These are phyloP conservation scores for Saturnispora quitensis DNA, from an alignment of 805 yeast genomes.

Conservation along the genomic window DNA sequence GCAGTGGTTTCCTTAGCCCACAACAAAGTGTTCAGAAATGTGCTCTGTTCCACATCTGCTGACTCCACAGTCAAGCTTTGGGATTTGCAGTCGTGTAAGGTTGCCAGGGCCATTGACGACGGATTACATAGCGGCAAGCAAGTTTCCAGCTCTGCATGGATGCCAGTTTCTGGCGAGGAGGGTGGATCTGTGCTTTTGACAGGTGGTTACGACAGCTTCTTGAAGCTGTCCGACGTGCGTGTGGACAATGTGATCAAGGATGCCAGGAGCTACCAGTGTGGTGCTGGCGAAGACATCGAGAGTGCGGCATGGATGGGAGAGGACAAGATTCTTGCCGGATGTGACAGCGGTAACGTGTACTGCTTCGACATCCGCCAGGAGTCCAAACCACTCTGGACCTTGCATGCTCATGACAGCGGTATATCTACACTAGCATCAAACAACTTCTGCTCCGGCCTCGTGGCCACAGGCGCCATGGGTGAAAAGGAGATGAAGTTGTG, in stretches of 20 bases:
- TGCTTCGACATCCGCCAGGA: conserved; percentile 72
- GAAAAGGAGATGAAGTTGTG: conserved; percentile 82
- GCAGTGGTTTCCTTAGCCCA: conserved; percentile 85
- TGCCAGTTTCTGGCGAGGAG: conserved; percentile 31
- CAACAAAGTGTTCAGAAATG: conserved; percentile 70
- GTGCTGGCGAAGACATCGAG: conserved; percentile 69
- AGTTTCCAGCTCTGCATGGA: conserved; percentile 87
- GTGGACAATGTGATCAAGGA: conserved; percentile 49
- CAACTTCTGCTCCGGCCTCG: conserved; percentile 54
- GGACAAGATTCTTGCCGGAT: conserved; percentile 54
- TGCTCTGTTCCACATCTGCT: conserved; percentile 91
- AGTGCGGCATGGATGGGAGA: conserved; percentile 62
- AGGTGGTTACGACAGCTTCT: conserved; percentile 87
- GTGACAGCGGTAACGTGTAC: conserved; percentile 84
- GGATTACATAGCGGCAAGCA: conserved; percentile 65
- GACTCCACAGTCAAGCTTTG: conserved; percentile 91
- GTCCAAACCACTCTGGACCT: conserved; percentile 76
- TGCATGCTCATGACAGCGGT: conserved; percentile 96
- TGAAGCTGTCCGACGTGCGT: conserved; percentile 80
- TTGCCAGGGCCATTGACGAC: conserved; percentile 64
- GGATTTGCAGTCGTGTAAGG: conserved; percentile 72
- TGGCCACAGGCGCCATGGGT: conserved; percentile 85
- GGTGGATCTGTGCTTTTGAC: conserved; percentile 67
- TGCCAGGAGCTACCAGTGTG: conserved; percentile 59
- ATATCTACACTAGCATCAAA: conserved; percentile 75